Conservation (phyloP, 768 basidiomycete species). For the Suillus lakei region DNA sequence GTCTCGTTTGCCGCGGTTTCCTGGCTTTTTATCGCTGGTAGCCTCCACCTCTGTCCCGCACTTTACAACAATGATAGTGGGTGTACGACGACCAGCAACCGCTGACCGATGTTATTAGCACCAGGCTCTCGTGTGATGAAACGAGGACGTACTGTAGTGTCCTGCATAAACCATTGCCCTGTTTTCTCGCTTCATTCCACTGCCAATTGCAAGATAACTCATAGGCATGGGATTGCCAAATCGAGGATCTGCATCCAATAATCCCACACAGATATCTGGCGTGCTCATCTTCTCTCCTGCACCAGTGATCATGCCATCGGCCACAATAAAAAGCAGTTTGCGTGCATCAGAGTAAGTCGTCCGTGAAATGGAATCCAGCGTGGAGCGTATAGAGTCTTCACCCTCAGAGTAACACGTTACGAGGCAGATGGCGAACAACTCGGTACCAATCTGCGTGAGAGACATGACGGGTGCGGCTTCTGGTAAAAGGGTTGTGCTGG, state of each 20-base stretch:
- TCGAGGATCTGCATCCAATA: slow-evolving; percentile 91
- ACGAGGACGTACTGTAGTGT: slow-evolving; percentile 84
- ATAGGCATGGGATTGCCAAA: slow-evolving; percentile 97
- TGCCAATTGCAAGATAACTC: slow-evolving; percentile 90
- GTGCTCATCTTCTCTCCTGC: slow-evolving; percentile 95
- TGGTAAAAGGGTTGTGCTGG: slow-evolving; percentile 57
- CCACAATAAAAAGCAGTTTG: slow-evolving; percentile 92
- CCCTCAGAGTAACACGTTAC: slow-evolving; percentile 99
- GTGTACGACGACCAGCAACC: slow-evolving; percentile 88
- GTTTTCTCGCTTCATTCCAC: slow-evolving; percentile 88
- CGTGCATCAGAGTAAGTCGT: slow-evolving; percentile 92
- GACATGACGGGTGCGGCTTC: slow-evolving; percentile 63
- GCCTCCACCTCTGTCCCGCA: slow-evolving; percentile 92
- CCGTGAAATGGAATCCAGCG: slow-evolving; percentile 89
- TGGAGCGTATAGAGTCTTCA: slow-evolving; percentile 88
- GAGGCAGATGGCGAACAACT: slow-evolving; percentile 93
- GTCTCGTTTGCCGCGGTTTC: slow-evolving; percentile 98
- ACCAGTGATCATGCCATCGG: slow-evolving; percentile 99
- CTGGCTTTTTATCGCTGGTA: slow-evolving; percentile 86
- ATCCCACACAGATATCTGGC: slow-evolving; percentile 92
- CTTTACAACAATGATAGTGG: slow-evolving; percentile 93
- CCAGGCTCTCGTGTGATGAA: neutral
- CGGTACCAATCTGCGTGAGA: slow-evolving; percentile 89
- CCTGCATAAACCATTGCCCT: slow-evolving; percentile 99
- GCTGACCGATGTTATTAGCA: slow-evolving; percentile 42